These are phyloP conservation scores for Syzygium aqueum DNA, from an alignment of 345 rosid species.

Conservation along the genomic window DNA sequence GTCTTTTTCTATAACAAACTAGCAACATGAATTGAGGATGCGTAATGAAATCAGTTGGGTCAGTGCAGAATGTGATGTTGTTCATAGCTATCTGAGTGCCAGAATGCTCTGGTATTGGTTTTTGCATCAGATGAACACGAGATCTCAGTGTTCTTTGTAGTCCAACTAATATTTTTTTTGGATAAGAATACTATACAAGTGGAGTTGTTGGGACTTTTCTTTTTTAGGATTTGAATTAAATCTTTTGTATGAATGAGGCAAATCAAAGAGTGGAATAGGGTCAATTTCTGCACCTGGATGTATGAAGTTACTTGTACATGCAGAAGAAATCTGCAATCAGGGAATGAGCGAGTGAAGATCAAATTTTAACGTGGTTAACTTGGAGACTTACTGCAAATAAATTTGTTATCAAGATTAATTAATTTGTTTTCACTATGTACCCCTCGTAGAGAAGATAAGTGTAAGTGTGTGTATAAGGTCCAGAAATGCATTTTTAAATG, in stretches of 20 bases:
- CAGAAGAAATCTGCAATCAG: background rate
- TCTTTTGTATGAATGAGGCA: background rate
- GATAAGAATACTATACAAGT: background rate
- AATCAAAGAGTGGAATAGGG: background rate
- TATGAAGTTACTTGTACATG: background rate
- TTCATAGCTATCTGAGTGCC: background rate
- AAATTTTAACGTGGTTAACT: background rate
- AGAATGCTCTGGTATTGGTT: background rate
- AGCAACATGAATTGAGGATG: background rate
- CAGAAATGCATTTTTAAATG: background rate
- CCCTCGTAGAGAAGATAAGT: background rate
- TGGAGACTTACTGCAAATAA: background rate
- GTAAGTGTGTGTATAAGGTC: background rate
- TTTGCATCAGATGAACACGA: background rate
- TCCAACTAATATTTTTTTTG: background rate
- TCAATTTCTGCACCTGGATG: background rate
- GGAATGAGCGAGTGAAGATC: background rate
- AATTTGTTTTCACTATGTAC: background rate
- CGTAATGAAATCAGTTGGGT: background rate
- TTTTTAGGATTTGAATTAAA: background rate
- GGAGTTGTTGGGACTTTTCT: background rate
- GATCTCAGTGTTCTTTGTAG: background rate
- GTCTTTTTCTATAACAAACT: background rate
- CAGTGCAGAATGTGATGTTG: background rate
- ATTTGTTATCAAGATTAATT: background rate